These are phyloP conservation scores for Mayamaea pseudoterrestris DNA, from an alignment of 108 stramenopile species.

Conservation along the genomic window DNA sequence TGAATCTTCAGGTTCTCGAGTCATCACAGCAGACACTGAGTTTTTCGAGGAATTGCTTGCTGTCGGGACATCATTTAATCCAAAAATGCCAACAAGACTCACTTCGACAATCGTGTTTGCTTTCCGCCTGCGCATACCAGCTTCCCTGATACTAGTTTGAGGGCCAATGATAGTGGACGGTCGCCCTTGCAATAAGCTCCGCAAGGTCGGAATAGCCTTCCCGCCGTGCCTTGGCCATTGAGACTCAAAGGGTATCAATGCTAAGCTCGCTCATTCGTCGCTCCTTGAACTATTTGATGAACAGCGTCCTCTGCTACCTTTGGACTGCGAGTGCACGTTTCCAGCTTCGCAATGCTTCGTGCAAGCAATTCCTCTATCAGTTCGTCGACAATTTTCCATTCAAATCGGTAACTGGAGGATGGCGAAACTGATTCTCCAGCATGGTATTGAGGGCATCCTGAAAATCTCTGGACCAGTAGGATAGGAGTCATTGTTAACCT, in stretches of 20 bases:
- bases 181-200: constrained; percentile 55
- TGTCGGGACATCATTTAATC: constrained; percentile 90
- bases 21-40: constrained; percentile 76
- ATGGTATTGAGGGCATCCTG: constrained; percentile 87
- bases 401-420: constrained; percentile 86
- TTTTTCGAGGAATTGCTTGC: constrained; percentile 79
- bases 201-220: constrained; percentile 48
- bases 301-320: constrained; percentile 54
- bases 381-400: too few species aligned
- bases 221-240: constrained; percentile 54
- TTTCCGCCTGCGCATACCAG: constrained; percentile 68
- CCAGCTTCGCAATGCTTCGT: constrained; percentile 87
- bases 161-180: constrained; percentile 58
- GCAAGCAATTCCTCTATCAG: constrained; percentile 76
- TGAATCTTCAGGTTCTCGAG: constrained; percentile 78
- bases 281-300: constrained; percentile 45
- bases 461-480: constrained; percentile 44
- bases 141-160: constrained; percentile 47
- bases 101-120: constrained; percentile 64
- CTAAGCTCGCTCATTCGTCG: constrained; percentile 37
- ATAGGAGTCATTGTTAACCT: constrained; percentile 56
- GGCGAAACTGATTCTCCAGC: constrained; percentile 88
- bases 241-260: constrained; percentile 38
- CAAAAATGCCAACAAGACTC: constrained; percentile 79
- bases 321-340: constrained; percentile 48